Evolutionary conservation across 2,329 filamentous ascomycete species (phyloP).

Genomic region (Aspergillaceae sp.): DNA sequence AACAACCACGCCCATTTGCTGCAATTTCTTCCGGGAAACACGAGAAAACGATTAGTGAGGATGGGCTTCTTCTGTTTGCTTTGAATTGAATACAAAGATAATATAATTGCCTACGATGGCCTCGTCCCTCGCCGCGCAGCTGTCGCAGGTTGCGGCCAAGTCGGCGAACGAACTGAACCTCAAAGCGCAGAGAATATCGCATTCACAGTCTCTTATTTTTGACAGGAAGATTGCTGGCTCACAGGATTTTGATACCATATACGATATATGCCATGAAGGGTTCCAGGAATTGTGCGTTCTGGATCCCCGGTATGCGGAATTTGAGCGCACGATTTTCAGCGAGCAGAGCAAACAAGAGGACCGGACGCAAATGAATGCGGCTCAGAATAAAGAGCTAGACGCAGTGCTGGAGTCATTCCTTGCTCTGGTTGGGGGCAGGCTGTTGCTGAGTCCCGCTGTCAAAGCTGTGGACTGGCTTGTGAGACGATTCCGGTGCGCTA

Average conservation of each 20-base stretch:
- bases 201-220: conserved; percentile 92
- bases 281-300: conserved; percentile 86
- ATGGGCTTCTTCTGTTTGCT: conserved; percentile 10
- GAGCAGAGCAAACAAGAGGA: conserved; percentile 88
- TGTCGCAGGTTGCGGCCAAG: conserved; percentile 83
- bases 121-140: conserved; percentile 81
- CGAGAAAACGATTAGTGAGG: conserved; percentile 7
- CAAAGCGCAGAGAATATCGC: conserved; percentile 82
- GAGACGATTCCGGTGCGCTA: conserved; percentile 68
- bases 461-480: conserved; percentile 94
- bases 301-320: conserved; percentile 68
- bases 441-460: conserved; percentile 78
- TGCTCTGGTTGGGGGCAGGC: conserved; percentile 62
- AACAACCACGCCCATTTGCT: background rate
- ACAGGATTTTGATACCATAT: conserved; percentile 86
- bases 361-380: conserved; percentile 69
- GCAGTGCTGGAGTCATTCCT: conserved; percentile 72
- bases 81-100: conserved; percentile 4
- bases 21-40: background rate
- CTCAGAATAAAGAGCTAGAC: conserved; percentile 76
- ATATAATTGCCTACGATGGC: conserved; percentile 49
- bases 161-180: conserved; percentile 86
- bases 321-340: conserved; percentile 75
- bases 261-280: conserved; percentile 75
- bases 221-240: conserved; percentile 73